These are phyloP conservation scores for Hevea brasiliensis DNA, from an alignment of 345 rosid genomes.

Conservation along the genomic window DNA sequence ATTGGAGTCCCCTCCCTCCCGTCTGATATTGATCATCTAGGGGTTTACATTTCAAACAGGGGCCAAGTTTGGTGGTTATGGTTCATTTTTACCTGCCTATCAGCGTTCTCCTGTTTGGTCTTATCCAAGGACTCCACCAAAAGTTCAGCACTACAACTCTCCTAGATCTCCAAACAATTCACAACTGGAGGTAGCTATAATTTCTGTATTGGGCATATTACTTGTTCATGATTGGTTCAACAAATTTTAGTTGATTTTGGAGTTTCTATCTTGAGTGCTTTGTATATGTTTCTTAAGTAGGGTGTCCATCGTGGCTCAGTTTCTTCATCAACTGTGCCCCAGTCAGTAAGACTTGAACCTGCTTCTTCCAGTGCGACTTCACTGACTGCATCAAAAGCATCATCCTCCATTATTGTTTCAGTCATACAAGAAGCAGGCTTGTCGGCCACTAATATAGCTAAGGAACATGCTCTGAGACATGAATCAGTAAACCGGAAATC, in stretches of 20 bases:
- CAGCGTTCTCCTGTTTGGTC: slow-evolving; percentile 77
- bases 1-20: slow-evolving; percentile 21
- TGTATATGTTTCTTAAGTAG: slow-evolving; percentile 40
- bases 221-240: too few species aligned
- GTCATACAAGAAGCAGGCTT: slow-evolving; percentile 40
- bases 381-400: slow-evolving; percentile 39
- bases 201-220: neutral
- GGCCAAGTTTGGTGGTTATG: slow-evolving; percentile 93
- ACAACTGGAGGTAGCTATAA: slow-evolving; percentile 62
- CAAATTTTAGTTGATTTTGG: too few species aligned
- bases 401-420: slow-evolving; percentile 35
- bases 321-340: slow-evolving; percentile 42
- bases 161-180: slow-evolving; percentile 59
- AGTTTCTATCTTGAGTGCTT: neutral
- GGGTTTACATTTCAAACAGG: slow-evolving; percentile 54
- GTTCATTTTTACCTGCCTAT: slow-evolving; percentile 85
- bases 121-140: slow-evolving; percentile 56
- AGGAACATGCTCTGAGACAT: slow-evolving; percentile 39
- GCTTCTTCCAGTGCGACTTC: slow-evolving; percentile 30
- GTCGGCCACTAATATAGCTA: slow-evolving; percentile 35
- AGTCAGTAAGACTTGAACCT: slow-evolving; percentile 46
- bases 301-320: slow-evolving; percentile 43
- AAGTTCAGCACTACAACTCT: slow-evolving; percentile 45
- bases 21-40: slow-evolving; percentile 28
- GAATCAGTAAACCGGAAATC: slow-evolving; percentile 40